Evolutionary conservation across 257 asterid species (phyloP).

Genomic region (Rhazya stricta): DNA sequence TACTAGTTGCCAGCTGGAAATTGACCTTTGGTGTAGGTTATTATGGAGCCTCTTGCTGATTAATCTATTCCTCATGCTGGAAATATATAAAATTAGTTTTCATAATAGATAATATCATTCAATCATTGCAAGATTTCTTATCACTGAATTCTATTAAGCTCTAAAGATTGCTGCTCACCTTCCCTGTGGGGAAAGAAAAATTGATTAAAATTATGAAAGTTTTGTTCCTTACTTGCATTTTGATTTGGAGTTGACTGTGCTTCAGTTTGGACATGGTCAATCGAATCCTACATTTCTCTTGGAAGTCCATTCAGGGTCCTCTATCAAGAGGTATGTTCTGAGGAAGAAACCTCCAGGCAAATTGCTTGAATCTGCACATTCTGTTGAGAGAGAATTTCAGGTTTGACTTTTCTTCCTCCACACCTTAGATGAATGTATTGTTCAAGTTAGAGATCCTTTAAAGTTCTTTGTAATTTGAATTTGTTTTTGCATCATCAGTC

Average conservation of each 20-base stretch:
- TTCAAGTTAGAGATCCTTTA: background rate
- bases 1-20: background rate
- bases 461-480: background rate
- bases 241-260: conserved; percentile 6
- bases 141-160: background rate
- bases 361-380: conserved; percentile 88
- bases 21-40: background rate
- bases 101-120: background rate
- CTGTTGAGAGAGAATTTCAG: conserved; percentile 94
- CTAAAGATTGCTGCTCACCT: background rate
- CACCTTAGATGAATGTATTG: background rate
- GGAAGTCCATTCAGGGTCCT: conserved; percentile 59
- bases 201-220: background rate
- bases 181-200: background rate
- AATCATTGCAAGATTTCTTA: background rate
- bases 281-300: conserved; percentile 89
- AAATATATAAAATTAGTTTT: background rate
- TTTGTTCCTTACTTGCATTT: background rate
- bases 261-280: conserved; percentile 96
- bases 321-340: conserved; percentile 63
- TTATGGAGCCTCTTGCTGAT: background rate
- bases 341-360: conserved; percentile 88
- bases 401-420: conserved; percentile 27
- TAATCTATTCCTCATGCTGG: background rate
- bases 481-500: background rate